Base-by-base conservation (phyloP, 306 rosid species). In the Parietaria judaica region DNA sequence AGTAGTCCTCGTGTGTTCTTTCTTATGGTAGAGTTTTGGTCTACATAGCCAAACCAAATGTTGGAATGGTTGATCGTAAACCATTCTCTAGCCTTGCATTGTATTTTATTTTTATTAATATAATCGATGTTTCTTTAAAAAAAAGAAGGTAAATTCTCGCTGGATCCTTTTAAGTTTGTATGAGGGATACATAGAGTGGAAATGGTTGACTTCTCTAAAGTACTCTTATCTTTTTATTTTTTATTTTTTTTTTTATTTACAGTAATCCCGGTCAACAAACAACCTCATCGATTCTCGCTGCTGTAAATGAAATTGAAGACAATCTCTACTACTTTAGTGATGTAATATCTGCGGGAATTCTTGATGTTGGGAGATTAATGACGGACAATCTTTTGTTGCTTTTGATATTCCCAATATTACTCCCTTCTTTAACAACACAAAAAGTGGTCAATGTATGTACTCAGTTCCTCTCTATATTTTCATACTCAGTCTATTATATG, bases 231-330 rank as follows among this genome's bases (percentile, higher is more conserved):
- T n/a, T n/a, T n/a, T n/a, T n/a, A n/a, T n/a, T n/a, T n/a, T 66
- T 70, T 75, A 66, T 36, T 68, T 75, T 76, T 70, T 58, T 66
- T 78, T 51, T 64, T 55, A n/a, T 81, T 54, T 75, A 72, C 98
- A 86, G 98, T 75, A 82, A 77, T 61, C 78, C 76, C 3, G 81
- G 72, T 71, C 68, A 74, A 63, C 83, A 79, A 70, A 77, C 81
- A 66, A 74, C 79, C 58, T 70, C 94, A 69, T 68, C 82, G 65
- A 77, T 86, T 72, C 46, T 75, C 70, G 67, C 77, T 77, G 89
- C 94, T 66, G 82, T 86, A 37, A 89, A 92, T 79, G 98, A 86
- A 74, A 86, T 92, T 64, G 96, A 92, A 83, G 96, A 92, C 75
- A 86, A 77, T 61, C 90, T 92, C 76, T 92, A 86, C 88, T 92